Base-by-base conservation (phyloP, 2,329 filamentous ascomycete genomes). In the Fusarium sp. region DNA sequence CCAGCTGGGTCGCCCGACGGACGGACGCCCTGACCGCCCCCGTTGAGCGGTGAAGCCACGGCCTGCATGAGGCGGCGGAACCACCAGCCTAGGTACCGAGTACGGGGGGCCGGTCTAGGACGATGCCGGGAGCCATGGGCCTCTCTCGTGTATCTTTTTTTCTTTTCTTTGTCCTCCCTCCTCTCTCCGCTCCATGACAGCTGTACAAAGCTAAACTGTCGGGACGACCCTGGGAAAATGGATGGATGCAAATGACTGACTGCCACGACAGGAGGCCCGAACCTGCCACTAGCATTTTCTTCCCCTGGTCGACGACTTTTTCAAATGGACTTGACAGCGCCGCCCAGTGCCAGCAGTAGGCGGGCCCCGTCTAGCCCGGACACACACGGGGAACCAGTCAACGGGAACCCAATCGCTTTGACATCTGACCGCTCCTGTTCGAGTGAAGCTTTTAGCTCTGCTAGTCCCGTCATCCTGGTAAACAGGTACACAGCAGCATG, bases 21-120 rank as follows among this genome's bases (percentile, higher is more conserved):
- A 13, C 31, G 31, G 31, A 31, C 29, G 72, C 69, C 69, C 69
- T 73, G 72, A 75, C 72, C 72, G 72, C 72, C 64, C 63, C 62
- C 52, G 38, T 47, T 68, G 42, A 74, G 72, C 72, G 72, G 72
- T 74, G 72, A 74, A 75, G 72, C 72, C 68, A 69, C 47, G 71
- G 47, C 18, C 47, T 54, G 47, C 47, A 54, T 54, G 47, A 54
- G 47, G 27, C 47, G 47, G 47, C 47, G 11, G 31, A 31, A 31
- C 29, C 31, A 34, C 47, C 27, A 54, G 47, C 27, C 31, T 54
- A 47, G 59, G 40, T 31, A 60, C 57, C 22, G 40, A 40, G 59
- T 52, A 47, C 35, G 34, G 60, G 34, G 50, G 22, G 22, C 20
- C 42, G 47, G 47, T 31, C 61, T 38, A 37, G 69, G 29, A 35